Base-by-base conservation (phyloP, 2,329 filamentous ascomycete genomes). In the Aspergillaceae sp. region DNA sequence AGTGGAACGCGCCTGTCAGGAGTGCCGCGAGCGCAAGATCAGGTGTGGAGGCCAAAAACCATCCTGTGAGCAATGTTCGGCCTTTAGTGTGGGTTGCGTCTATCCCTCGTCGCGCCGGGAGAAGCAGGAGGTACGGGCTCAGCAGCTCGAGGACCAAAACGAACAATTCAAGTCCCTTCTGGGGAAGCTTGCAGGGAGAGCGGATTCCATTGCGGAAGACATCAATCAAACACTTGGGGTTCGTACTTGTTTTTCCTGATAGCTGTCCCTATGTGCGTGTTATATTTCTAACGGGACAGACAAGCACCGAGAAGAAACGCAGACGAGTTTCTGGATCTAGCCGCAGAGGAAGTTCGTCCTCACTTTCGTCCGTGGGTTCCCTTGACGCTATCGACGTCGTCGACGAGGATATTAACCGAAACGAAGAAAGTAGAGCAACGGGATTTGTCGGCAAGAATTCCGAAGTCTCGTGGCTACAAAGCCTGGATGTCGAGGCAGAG, bases 391-490 rank as follows among this genome's bases (percentile, higher is more conserved):
- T 36, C 32, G 69, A 72, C 51, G 61, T 65, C 36, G 67, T 66
- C 11, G 61, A 68, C 41, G 69, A 72, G 49, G 70, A 73, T 42
- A 70, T 70, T 48, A 66, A 68, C 29, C 61, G 65, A 30, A 62
- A 64, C 49, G 63, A 67, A 44, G 61, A 63, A 41, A 59, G 63
- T 7, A 60, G 65, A 43, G 59, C 63, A 1, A 65, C 63, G 29
- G 67, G 69, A 0, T 72, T 69, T 54, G 63, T 71, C 45, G 70
- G 70, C 6, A 70, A 70, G 46, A 67, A 69, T 43, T 71, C 69
- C 4, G 69, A 71, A 43, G 60, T 69, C 34, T 63, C 63, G 11
- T 73, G 70, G 70, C 51, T 72, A 27, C 65, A 71, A 49, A 60
- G 65, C 43, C 53, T 72, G 45, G 65, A 63, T 40, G 58, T 64